Base-by-base conservation (phyloP, 2,329 filamentous ascomycete species). In the Boeremia exigua region DNA sequence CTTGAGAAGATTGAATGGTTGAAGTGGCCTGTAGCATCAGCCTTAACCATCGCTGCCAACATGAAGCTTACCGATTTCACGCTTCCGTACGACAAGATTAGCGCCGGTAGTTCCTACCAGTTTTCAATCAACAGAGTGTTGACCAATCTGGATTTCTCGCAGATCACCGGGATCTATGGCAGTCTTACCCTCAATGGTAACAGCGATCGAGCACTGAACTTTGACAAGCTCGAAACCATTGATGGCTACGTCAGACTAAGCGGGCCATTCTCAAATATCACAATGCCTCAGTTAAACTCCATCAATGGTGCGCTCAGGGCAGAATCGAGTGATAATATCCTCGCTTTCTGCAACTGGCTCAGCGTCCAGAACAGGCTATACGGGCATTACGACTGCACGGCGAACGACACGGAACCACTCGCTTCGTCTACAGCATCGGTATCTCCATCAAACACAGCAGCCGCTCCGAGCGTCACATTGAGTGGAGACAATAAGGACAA, bases 1-100 rank as follows among this genome's bases (percentile, higher is more conserved):
- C 25, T 69, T 2, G 59, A 62, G 39, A 62, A 34, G 25, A 28
- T 69, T 42, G 60, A 65, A 6, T 69, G 66, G 66, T 29, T 69
- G 10, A 59, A 32, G 14, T 67, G 66, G 66, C 64, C 66, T 6
- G 53, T 69, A 4, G 49, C 53, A 17, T 33, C 52, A 2, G 30
- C 40, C 9, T 27, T 69, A 1, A 66, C 58, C 15, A 60, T 69
- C 27, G 60, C 48, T 27, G 32, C 47, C n/a, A 69, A 69, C 37
- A 36, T 19, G 9, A 56, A 62, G 9, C 56, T 69, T 12, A 39
- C 34, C 10, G 32, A 42, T 0, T 59, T 67, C 17, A 38, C 14
- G 4, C 42, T 69, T 1, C 59, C 64, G 0, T 69, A 65, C 46
- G 44, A 49, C 10, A 42, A 33, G 9, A 63, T 69, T 28, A 58